Base-by-base conservation (phyloP, 2,329 filamentous ascomycete species). In the Sphaceloma murrayae region DNA sequence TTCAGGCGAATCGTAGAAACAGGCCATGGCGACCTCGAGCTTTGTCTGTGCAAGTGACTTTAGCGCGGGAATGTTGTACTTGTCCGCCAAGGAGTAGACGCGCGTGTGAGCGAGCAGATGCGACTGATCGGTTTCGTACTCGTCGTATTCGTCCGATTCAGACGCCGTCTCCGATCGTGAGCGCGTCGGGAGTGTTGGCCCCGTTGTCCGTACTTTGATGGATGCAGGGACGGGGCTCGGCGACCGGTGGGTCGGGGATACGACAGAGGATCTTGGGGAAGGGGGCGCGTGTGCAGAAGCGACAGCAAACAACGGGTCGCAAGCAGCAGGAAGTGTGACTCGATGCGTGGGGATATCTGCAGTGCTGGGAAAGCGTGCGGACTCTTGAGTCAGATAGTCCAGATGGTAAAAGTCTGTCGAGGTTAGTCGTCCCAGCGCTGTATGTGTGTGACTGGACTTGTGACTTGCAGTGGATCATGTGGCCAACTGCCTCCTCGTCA, bases 11-110 rank as follows among this genome's bases (percentile, higher is more conserved):
- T 61, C 58, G 52, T 65, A 62, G 50, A 69, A 65, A 50, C 61
- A 59, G 14, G 65, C 61, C 43, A 68, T 56, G 34, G 68, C 63
- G 46, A 63, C 58, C 30, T 67, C 62, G 51, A 70, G 71, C 51
- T 71, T 72, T 36, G 55, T 58, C 46, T 58, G 59, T 27, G 68
- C 63, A 19, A 72, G 58, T 6, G 58, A 53, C 54, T 72, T 72
- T 30, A 72, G 56, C 22, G 65, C 62, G 18, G 62, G 56, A 40
- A 72, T 68, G 49, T 66, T 67, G 53, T 70, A 72, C 59, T 71
- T 71, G 54, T 71, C 68, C 7, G 67, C 68, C 17, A 71, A 61
- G 24, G 67, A 67, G 52, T 72, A 72, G 29, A 72, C 64, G 43
- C 65, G 64, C 10, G 67, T 63, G 51, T 72, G 68, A 11, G 63